A percentile compares a stretch with the other conserved stretches of the same genome.
Conservation (phyloP, 2,329 filamentous ascomycete species). For the Pseudogymnoascus sp. region DNA sequence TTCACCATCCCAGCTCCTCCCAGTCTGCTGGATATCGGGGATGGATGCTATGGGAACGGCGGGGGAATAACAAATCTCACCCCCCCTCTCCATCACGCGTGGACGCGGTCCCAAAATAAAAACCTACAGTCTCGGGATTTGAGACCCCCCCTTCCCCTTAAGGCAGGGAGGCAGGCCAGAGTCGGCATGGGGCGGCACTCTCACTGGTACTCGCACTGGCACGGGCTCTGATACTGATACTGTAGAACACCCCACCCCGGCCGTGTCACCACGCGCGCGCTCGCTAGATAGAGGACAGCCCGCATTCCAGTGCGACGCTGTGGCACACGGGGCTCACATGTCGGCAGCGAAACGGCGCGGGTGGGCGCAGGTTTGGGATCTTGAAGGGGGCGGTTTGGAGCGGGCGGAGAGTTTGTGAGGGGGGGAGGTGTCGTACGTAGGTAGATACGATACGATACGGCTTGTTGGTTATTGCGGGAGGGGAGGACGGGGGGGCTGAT, state of each 20-base stretch:
- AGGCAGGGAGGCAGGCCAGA: not conserved
- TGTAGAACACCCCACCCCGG: not conserved
- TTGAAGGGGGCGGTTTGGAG: not conserved
- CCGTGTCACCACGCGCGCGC: not conserved
- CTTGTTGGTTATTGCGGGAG: not conserved
- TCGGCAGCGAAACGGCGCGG: not conserved
- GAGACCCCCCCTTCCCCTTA: not conserved
- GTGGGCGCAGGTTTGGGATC: not conserved
- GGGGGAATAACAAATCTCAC: not conserved
- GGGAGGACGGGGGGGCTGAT: too few relatives aligned
- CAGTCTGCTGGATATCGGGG: not conserved
- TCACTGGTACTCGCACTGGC: too few relatives aligned
- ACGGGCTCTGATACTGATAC: too few relatives aligned
- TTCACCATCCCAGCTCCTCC: not conserved
- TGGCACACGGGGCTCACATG: not conserved
- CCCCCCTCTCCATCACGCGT: not conserved
- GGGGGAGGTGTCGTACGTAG: not conserved
- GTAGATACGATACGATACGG: not conserved
- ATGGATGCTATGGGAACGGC: not conserved
- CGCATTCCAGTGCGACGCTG: not conserved
- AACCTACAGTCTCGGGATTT: not conserved
- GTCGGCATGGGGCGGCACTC: not conserved
- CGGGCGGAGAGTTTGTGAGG: not conserved
- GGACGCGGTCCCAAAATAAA: not conserved
- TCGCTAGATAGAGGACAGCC: not conserved